A percentile compares a stretch with the other conserved stretches of the same genome.
Evolutionary conservation across 163 green algal genomes (phyloP).

Genomic region (Trebouxiophyceae sp.): DNA sequence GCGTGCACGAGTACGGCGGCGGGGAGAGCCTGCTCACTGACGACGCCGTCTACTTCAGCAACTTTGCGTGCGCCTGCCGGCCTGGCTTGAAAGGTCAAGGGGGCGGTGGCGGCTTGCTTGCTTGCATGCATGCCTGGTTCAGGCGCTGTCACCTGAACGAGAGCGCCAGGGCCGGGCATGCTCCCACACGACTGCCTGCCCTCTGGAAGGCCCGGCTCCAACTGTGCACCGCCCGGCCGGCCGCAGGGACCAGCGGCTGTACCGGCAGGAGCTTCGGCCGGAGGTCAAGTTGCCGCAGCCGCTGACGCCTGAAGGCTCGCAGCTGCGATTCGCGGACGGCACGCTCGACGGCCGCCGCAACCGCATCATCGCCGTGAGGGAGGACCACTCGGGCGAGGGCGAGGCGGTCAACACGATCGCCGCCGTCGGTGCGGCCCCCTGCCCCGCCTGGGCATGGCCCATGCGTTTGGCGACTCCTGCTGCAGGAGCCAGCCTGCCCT

Average conservation of each 20-base stretch:
- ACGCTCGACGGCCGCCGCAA: constrained; percentile 30
- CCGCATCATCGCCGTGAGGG: constrained; percentile 44
- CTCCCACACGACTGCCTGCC: no score
- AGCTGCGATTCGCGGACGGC: constrained; percentile 53
- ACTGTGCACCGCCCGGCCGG: no score
- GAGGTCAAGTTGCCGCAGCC: constrained; percentile 3
- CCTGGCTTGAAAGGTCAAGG: no score
- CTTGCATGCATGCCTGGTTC: no score
- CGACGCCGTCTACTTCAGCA: constrained; percentile 49
- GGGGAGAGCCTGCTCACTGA: constrained; percentile 35
- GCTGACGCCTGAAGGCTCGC: constrained; percentile 28
- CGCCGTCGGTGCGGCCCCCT: constrained; percentile 37
- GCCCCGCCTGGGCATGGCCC: no score
- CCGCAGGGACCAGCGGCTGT: constrained; percentile 53
- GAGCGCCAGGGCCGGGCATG: no score
- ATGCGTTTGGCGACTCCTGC: no score
- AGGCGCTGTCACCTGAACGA: no score
- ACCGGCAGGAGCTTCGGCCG: constrained; percentile 27
- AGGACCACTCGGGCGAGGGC: constrained; percentile 45
- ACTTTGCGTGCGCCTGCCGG: constrained; percentile 45
- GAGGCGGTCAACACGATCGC: constrained; percentile 51
- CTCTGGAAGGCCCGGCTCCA: no score
- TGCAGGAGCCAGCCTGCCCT: no score
- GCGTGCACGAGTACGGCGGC: constrained; percentile 75
- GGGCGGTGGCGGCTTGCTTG: no score